Percentiles rank a stretch among this genome's conserved stretches.
phyloP scores from a whole-genome alignment of 345 rosid genomes.

The Barbarea vulgaris region DNA sequence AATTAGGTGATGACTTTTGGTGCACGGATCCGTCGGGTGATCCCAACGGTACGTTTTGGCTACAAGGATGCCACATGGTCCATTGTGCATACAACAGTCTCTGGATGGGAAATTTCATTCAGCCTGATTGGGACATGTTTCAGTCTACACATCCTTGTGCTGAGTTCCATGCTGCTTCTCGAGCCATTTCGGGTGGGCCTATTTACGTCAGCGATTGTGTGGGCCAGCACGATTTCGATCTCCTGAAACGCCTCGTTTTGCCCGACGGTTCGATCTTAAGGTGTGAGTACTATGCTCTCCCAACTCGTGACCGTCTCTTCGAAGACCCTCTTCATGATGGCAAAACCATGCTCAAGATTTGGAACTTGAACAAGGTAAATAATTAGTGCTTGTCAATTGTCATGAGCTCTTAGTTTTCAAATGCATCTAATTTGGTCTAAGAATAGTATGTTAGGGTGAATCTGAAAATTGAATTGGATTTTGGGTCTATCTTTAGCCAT shows the following conservation, averaged over 20 bases:
- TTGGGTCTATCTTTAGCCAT: background rate
- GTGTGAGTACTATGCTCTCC: conserved; percentile 86
- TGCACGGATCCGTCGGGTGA: conserved; percentile 98
- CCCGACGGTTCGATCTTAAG: conserved; percentile 85
- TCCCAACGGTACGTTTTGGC: conserved; percentile 95
- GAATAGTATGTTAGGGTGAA: background rate
- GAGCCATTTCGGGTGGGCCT: conserved; percentile 95
- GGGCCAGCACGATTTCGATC: conserved; percentile 75
- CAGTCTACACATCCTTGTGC: conserved; percentile 97
- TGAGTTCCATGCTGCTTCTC: conserved; percentile 93
- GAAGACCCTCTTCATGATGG: conserved; percentile 97
- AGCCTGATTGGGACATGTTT: conserved; percentile 99
- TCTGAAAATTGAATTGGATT: background rate
- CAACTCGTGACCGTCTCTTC: conserved; percentile 86
- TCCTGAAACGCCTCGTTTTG: conserved; percentile 70
- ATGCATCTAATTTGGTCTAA: background rate
- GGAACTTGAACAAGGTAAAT: conserved; percentile 92
- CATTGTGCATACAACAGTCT: conserved; percentile 98
- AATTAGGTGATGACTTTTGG: conserved; percentile 94
- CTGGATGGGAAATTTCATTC: conserved; percentile 99
- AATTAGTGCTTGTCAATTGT: background rate
- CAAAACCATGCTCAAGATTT: conserved; percentile 96
- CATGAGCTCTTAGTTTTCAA: background rate
- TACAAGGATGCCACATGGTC: conserved; percentile 99
- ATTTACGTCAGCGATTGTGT: conserved; percentile 82